Conservation (phyloP, 2,329 filamentous ascomycete genomes). For the Aspergillus sp. region DNA sequence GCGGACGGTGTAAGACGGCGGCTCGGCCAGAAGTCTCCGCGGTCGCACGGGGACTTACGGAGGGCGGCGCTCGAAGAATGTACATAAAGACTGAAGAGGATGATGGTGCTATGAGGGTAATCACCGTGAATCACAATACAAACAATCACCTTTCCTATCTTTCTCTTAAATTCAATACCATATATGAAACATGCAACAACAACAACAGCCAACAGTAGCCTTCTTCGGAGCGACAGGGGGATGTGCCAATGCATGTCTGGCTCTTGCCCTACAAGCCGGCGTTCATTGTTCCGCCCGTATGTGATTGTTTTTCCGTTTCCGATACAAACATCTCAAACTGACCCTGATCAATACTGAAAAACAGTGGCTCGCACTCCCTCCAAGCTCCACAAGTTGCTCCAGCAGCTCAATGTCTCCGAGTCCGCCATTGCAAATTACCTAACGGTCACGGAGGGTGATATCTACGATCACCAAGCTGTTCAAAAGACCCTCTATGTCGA, state of each 20-base stretch:
- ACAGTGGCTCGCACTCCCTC: slow-evolving; percentile 50
- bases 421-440: slow-evolving; percentile 42
- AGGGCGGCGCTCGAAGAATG: background rate
- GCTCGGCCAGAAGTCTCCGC: background rate
- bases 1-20: background rate
- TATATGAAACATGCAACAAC: background rate
- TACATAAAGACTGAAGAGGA: background rate
- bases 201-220: slow-evolving; percentile 40
- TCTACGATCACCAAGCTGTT: slow-evolving; percentile 46
- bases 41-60: background rate
- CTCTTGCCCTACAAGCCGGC: slow-evolving; percentile 46
- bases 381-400: slow-evolving; percentile 51
- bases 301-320: background rate
- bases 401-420: slow-evolving; percentile 41
- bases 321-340: too few relatives aligned
- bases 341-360: background rate
- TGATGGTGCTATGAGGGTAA: background rate
- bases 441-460: slow-evolving; percentile 52
- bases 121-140: too few relatives aligned
- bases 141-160: too few relatives aligned
- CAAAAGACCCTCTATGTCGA: slow-evolving; percentile 34
- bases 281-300: slow-evolving; percentile 46
- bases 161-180: background rate
- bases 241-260: slow-evolving; percentile 47
- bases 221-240: slow-evolving; percentile 58